These are phyloP conservation scores for Chlamydomonas incerta DNA, from an alignment of 139 green algal genomes.

Conservation along the genomic window DNA sequence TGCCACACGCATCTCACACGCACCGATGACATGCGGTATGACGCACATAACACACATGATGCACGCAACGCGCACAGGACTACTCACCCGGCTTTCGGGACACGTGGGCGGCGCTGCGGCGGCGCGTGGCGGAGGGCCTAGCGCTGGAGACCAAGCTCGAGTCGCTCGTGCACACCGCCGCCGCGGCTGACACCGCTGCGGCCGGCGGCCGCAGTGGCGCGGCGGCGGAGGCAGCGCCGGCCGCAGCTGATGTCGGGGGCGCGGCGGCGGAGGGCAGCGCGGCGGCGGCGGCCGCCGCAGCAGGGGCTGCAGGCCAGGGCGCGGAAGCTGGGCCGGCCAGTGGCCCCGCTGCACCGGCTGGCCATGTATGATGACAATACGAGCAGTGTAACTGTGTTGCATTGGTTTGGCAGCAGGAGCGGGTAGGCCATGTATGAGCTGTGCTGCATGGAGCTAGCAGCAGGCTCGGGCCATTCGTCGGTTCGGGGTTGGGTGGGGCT, in stretches of 20 bases:
- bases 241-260: too few species aligned
- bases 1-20: too few species aligned
- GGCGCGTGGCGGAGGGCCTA: slow-evolving; percentile 29
- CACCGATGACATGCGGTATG: too few species aligned
- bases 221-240: not conserved
- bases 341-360: too few species aligned
- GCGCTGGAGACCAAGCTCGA: slow-evolving; percentile 63
- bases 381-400: too few species aligned
- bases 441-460: too few species aligned
- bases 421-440: too few species aligned
- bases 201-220: not conserved
- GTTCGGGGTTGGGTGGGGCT: too few species aligned
- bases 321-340: too few species aligned
- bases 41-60: not conserved
- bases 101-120: slow-evolving; percentile 71
- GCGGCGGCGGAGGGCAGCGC: not conserved
- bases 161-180: not conserved
- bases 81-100: slow-evolving; percentile 73
- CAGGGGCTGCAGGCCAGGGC: not conserved
- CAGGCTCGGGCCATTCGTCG: too few species aligned
- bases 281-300: not conserved
- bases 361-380: too few species aligned
- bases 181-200: not conserved
- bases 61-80: slow-evolving; percentile 64
- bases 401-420: too few species aligned